Evolutionary conservation across 192 early-diverging fungal genomes (phyloP).

Genomic region (Jimgerdemannia lactiflua): DNA sequence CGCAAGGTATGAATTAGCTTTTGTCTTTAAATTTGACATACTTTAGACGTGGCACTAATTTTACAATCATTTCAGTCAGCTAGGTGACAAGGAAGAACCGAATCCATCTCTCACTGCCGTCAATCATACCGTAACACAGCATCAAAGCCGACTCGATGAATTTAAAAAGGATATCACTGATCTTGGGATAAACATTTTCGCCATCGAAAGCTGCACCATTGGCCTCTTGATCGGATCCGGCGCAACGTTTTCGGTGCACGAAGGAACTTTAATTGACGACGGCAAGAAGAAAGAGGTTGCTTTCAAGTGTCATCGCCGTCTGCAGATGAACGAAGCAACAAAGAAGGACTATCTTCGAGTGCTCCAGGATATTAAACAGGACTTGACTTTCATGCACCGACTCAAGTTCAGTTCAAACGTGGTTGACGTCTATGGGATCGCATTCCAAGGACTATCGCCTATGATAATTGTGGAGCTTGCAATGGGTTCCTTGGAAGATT

Average conservation of each 20-base stretch:
- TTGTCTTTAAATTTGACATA: too few relatives aligned
- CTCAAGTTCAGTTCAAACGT: background rate
- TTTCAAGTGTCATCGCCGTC: background rate
- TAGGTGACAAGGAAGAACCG: too few relatives aligned
- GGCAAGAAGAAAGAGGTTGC: background rate
- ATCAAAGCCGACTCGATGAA: background rate
- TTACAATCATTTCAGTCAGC: too few relatives aligned
- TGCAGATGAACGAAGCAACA: background rate
- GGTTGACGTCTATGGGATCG: background rate
- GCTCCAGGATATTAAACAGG: background rate
- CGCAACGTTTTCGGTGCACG: background rate
- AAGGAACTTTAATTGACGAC: background rate
- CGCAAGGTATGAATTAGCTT: too few relatives aligned
- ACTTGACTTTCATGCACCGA: background rate
- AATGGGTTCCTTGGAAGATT: background rate
- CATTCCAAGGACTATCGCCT: background rate
- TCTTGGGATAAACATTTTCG: background rate
- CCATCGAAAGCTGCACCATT: background rate
- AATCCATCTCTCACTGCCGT: too few relatives aligned
- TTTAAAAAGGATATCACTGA: background rate
- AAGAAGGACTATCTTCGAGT: background rate
- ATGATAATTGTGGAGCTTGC: background rate
- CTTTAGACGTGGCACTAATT: too few relatives aligned
- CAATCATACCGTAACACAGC: too few relatives aligned
- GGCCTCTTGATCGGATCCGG: background rate